These are phyloP conservation scores for Erodium trifolium DNA, from an alignment of 441 rosid genomes.

Conservation along the genomic window DNA sequence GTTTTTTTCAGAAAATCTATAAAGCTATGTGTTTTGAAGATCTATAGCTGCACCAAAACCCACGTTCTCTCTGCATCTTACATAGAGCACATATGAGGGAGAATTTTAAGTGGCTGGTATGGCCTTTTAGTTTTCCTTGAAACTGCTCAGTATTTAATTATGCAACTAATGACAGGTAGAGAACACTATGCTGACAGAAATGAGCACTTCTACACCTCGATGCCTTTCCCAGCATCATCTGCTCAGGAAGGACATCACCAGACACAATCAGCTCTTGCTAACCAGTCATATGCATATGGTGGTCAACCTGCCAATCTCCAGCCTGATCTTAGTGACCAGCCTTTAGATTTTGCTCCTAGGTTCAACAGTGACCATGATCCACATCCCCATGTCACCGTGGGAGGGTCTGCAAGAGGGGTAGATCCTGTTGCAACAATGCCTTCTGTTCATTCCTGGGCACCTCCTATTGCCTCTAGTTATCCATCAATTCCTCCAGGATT, in stretches of 20 bases:
- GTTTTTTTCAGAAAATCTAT: too few species aligned
- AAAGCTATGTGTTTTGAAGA: too few species aligned
- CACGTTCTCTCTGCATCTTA: too few species aligned
- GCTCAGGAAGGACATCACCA: constrained; percentile 39
- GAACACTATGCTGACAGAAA: constrained; percentile 32
- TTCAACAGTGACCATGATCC: constrained; percentile 42
- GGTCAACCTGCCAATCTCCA: constrained; percentile 46
- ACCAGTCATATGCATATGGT: constrained; percentile 47
- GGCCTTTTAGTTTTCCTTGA: constrained; percentile 12
- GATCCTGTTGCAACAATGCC: constrained; percentile 31
- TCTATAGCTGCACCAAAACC: too few species aligned
- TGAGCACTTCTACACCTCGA: constrained; percentile 28
- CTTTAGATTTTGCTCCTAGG: constrained; percentile 59
- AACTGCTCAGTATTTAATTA: constrained; percentile 20
- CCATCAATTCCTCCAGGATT: constrained; percentile 51
- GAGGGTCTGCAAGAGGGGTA: constrained; percentile 27
- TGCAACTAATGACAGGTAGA: constrained; percentile 35
- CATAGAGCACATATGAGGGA: too few species aligned
- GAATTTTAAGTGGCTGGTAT: not conserved
- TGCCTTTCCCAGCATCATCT: constrained; percentile 35
- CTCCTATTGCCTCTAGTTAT: constrained; percentile 47
- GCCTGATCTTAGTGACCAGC: constrained; percentile 50
- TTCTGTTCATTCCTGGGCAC: constrained; percentile 50
- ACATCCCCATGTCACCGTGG: constrained; percentile 38
- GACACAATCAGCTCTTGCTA: constrained; percentile 32